Conservation (phyloP, 805 yeast species). For the Suhomyces faveliae region DNA sequence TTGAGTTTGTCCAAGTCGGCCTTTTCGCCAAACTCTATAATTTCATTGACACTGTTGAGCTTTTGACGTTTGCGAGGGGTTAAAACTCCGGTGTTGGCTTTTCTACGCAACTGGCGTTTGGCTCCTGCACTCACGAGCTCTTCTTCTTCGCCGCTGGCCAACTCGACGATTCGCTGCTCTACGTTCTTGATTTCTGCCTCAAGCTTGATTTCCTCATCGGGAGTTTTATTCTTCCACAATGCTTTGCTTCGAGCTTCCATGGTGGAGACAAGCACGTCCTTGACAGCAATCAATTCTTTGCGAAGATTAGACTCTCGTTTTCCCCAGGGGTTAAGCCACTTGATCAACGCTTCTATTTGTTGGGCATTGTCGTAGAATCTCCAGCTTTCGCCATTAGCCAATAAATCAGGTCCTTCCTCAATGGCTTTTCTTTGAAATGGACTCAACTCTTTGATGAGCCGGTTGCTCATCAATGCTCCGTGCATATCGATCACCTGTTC, state of each 20-base stretch:
- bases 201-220: conserved; percentile 42
- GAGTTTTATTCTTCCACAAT: conserved; percentile 41
- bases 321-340: conserved; percentile 79
- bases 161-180: conserved; percentile 13
- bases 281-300: conserved; percentile 56
- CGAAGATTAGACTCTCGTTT: conserved; percentile 63
- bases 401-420: conserved; percentile 62
- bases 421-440: conserved; percentile 57
- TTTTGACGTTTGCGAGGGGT: conserved; percentile 36
- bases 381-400: conserved; percentile 62
- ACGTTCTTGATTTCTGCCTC: conserved; percentile 39
- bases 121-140: conserved; percentile 11
- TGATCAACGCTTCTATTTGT: conserved; percentile 54
- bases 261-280: conserved; percentile 53
- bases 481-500: conserved; percentile 32
- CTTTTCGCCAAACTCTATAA: conserved; percentile 25
- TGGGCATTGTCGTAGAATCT: conserved; percentile 60
- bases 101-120: conserved; percentile 31
- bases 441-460: conserved; percentile 15
- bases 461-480: conserved; percentile 25
- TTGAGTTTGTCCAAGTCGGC: conserved; percentile 25
- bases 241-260: conserved; percentile 60
- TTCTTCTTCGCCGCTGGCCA: conserved; percentile 16
- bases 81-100: conserved; percentile 10
- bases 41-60: conserved; percentile 27